Evolutionary conservation across 306 rosid genomes (phyloP).

Genomic region (Boehmeria nivea): DNA sequence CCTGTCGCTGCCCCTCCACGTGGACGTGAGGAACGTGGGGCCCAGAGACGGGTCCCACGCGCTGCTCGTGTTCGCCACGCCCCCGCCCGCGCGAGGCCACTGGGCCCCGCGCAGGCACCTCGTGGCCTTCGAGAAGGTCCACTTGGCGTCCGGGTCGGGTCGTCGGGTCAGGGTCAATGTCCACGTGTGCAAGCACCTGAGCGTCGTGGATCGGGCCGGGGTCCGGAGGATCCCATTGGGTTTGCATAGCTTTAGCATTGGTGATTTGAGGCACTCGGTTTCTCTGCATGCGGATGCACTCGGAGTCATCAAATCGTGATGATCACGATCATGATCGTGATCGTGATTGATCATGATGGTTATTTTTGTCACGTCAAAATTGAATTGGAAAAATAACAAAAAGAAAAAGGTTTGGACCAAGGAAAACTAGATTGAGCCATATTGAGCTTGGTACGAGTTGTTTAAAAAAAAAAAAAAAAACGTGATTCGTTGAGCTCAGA

Average conservation of each 20-base stretch:
- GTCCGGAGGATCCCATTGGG: conserved; percentile 78
- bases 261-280: conserved; percentile 44
- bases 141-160: conserved; percentile 41
- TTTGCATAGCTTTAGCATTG: conserved; percentile 52
- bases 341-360: no score
- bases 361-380: no score
- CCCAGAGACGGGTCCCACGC: conserved; percentile 71
- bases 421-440: no score
- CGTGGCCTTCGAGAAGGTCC: conserved; percentile 64
- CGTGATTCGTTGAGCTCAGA: no score
- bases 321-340: no score
- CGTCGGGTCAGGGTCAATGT: conserved; percentile 43
- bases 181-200: conserved; percentile 71
- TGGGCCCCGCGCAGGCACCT: conserved; percentile 66
- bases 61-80: conserved; percentile 57
- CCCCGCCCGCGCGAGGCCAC: conserved; percentile 34
- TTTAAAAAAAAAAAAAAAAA: no score
- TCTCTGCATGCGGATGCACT: conserved; percentile 61
- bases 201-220: conserved; percentile 71
- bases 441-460: no score
- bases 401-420: no score
- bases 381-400: no score
- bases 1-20: conserved; percentile 46
- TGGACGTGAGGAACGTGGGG: conserved; percentile 60
- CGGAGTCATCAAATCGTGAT: no score